These are phyloP conservation scores for Quercus aquifolioides DNA, from an alignment of 306 rosid genomes.

Conservation along the genomic window DNA sequence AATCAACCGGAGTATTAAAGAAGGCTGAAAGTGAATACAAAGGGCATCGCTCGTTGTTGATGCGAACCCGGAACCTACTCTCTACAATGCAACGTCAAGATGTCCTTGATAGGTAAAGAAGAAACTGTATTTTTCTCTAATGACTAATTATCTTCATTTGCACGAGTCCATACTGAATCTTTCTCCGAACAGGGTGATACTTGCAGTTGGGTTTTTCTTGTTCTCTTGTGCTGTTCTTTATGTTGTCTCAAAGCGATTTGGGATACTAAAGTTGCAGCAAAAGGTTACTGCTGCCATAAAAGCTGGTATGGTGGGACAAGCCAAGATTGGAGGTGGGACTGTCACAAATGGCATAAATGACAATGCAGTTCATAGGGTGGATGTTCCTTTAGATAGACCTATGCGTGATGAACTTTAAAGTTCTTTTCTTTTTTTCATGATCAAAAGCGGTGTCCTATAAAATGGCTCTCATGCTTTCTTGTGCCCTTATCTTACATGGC, in stretches of 20 bases:
- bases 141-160: background rate
- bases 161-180: slow-evolving; percentile 7
- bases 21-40: slow-evolving; percentile 90
- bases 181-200: slow-evolving; percentile 56
- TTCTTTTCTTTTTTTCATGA: background rate
- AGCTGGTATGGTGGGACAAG: slow-evolving; percentile 68
- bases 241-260: slow-evolving; percentile 82
- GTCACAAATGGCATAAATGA: slow-evolving; percentile 44
- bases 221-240: slow-evolving; percentile 79
- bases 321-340: slow-evolving; percentile 42
- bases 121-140: background rate
- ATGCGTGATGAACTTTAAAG: slow-evolving; percentile 71
- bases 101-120: slow-evolving; percentile 70
- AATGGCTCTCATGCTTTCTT: background rate
- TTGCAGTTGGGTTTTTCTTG: slow-evolving; percentile 61
- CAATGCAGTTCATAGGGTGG: slow-evolving; percentile 33
- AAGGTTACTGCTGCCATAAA: slow-evolving; percentile 73
- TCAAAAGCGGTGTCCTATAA: background rate
- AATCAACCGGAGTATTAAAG: slow-evolving; percentile 72
- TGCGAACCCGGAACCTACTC: slow-evolving; percentile 75
- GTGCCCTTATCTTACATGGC: background rate
- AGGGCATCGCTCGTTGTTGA: slow-evolving; percentile 80
- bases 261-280: slow-evolving; percentile 63
- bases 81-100: slow-evolving; percentile 97
- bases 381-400: slow-evolving; percentile 43